Evolutionary conservation across 2,329 filamentous ascomycete species (phyloP).

Genomic region (Aspergillus sp.): DNA sequence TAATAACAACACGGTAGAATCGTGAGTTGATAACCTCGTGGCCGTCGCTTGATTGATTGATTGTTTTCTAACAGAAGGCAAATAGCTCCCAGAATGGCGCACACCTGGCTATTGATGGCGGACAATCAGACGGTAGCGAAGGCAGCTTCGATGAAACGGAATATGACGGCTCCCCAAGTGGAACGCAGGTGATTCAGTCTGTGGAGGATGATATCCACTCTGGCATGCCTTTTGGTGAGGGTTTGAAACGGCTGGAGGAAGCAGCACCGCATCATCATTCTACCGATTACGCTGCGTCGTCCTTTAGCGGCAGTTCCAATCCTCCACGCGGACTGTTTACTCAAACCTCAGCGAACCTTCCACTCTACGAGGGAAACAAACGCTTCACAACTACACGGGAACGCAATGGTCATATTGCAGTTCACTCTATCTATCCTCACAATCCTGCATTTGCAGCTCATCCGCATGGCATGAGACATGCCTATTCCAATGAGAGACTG

Average conservation of each 20-base stretch:
- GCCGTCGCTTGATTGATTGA: not conserved
- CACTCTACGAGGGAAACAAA: not conserved
- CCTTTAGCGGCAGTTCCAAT: not conserved
- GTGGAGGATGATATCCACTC: too few species aligned
- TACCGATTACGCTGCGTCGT: not conserved
- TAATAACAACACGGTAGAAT: not conserved
- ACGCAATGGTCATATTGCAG: too few species aligned
- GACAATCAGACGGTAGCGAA: not conserved
- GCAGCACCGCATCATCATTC: too few species aligned
- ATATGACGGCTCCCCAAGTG: not conserved
- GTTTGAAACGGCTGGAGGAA: too few species aligned
- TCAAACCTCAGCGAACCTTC: not conserved
- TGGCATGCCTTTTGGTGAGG: too few species aligned
- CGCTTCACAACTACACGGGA: too few species aligned
- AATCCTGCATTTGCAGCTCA: too few species aligned
- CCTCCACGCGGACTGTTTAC: not conserved
- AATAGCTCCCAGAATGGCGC: not conserved
- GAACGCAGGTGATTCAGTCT: too few species aligned
- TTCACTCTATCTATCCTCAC: too few species aligned
- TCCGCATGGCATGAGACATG: too few species aligned
- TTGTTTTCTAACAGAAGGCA: not conserved
- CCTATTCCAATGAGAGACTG: too few species aligned
- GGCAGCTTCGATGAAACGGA: not conserved
- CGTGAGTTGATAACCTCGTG: not conserved
- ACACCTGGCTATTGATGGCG: not conserved